Base-by-base conservation (phyloP, 2,329 filamentous ascomycete genomes). In the Pyrenophora seminiperda region DNA sequence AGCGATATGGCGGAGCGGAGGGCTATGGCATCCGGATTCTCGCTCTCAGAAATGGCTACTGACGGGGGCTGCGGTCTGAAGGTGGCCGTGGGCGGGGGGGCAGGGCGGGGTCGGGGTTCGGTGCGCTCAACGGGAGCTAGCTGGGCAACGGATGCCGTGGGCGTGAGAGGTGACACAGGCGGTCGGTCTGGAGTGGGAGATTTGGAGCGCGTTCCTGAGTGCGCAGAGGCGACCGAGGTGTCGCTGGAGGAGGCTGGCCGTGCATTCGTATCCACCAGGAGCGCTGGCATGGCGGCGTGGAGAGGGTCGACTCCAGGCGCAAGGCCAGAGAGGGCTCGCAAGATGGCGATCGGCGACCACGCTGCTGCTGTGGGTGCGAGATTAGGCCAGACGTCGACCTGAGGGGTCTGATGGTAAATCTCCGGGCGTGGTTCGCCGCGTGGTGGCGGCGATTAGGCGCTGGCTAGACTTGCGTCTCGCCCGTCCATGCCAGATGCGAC, bases 11-110 rank as follows among this genome's bases (percentile, higher is more conserved):
- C 90, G 19, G 89, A 90, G 59, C 88, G 86, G 52, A 97, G 81
- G 4, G 93, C 93, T 53, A 97, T 87, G 18, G 88, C 91, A 77
- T 97, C 93, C 6, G 90, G 86, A 67, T 96, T 96, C 41, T 79
- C 75, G 52, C 73, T 75, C 59, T 76, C 74, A 15, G 74, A 74
- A 59, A 81, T 79, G 6, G 78, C 74, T 34, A 75, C 66, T 14
- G 76, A 70, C 18, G 74, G 63, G 19, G 77, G 77, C 49, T 72
- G 73, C 11, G 70, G 66, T 24, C 73, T 76, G 62, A 76, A 77
- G 36, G 66, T 64, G 11, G 67, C 59, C 20, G 57, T 61, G 33
- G 67, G 68, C 45, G 68, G 65, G 42, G 66, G 63, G 27, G 53
- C 59, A 27, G 61, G 59, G 58, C 62, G 62, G 52, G 61, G 55